Percentiles rank a stretch among this genome's conserved stretches.
Conservation (phyloP, 331 rosid species). For the Arachis monticola region DNA sequence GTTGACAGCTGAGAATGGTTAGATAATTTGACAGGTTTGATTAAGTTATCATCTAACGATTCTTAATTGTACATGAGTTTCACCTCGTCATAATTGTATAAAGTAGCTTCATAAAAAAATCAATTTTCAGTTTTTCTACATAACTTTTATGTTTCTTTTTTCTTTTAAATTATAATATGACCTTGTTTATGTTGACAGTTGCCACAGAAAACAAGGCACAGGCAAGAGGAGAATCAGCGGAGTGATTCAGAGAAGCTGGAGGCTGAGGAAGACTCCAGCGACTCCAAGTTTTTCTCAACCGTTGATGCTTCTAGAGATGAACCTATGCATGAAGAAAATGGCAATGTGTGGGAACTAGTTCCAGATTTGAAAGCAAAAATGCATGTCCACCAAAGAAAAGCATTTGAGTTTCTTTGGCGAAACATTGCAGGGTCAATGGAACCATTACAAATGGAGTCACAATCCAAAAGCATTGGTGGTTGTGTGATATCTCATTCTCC, state of each 20-base stretch:
- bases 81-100: too few relatives aligned
- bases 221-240: slow-evolving; percentile 55
- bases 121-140: too few relatives aligned
- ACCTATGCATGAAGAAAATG: slow-evolving; percentile 54
- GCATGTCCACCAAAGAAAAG: slow-evolving; percentile 82
- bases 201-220: slow-evolving; percentile 49
- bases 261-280: slow-evolving; percentile 51
- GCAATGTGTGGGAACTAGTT: slow-evolving; percentile 75
- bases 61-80: too few relatives aligned
- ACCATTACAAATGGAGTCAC: slow-evolving; percentile 55
- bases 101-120: too few relatives aligned
- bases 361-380: slow-evolving; percentile 72
- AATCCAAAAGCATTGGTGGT: slow-evolving; percentile 67
- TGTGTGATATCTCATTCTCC: slow-evolving; percentile 97
- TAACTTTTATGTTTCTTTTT: too few relatives aligned
- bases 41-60: too few relatives aligned
- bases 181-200: slow-evolving; percentile 48
- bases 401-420: slow-evolving; percentile 72
- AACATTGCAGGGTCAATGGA: slow-evolving; percentile 75
- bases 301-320: slow-evolving; percentile 40
- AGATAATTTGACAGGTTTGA: too few relatives aligned
- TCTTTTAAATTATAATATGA: neutral
- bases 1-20: too few relatives aligned
- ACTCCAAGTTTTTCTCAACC: slow-evolving; percentile 39
- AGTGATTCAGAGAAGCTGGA: slow-evolving; percentile 44